Evolutionary conservation across 768 basidiomycete species (phyloP), one percentile per base, ranked within the genome.

Genomic region (Leucosporidium scottii): DNA sequence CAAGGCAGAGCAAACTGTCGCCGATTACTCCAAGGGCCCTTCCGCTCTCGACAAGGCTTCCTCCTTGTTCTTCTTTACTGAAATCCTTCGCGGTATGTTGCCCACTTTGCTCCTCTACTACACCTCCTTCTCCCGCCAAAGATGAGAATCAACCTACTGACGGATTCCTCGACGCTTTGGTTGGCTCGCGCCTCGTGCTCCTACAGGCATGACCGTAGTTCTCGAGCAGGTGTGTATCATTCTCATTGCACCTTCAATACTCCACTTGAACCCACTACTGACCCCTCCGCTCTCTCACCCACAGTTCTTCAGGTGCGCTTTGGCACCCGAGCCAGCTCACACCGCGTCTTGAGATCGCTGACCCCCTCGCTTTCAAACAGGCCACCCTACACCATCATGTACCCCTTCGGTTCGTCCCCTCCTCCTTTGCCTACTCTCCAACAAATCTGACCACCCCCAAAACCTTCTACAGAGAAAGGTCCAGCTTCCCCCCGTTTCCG

Each of bases 51-150:
- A 97, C 83, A 98, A 98, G 79, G 93, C 93, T 58, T 88, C 90
- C 53, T 88, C 93, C 78, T 77, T 96, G 59, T 98, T 98, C 84
- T 98, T 99, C 85, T 92, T 99, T 78, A 97, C 94, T 66, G 96
- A 99, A 81, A 96, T 99, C 74, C 81, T 94, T 76, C 83, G 94
- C 84, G 94, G 94, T 92, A 74, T 65, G 86, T 79, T 15, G 13
- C n/a, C 15, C 21, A 17, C 4, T 3, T 27, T 23, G 23, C 34
- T 36, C 34, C 12, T 5, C 5, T 44, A 6, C 39, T 44, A 13
- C 15, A 44, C 39, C 34, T 34, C 4, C 34, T 34, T 4, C 34
- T 34, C 5, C 34, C 10, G 10, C 5, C 34, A 34, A 34, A 44
- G 39, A 44, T 13, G 3, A 13, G 39, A 13, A 44, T 3, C 13